Conservation (phyloP, 805 yeast genomes). For the Candida hispaniensis region DNA sequence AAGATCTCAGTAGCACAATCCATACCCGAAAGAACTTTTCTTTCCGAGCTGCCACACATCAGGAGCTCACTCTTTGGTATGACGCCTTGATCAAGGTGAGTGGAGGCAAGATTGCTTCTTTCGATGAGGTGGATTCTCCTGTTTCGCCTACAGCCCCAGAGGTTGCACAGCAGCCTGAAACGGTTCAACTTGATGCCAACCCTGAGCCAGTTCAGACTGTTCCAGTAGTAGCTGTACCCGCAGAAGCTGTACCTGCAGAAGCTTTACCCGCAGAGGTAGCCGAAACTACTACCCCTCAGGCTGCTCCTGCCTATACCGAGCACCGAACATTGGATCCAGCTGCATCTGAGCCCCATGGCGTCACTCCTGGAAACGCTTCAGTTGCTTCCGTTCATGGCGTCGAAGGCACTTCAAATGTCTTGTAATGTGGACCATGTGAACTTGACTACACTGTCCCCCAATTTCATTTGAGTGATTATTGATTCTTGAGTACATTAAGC, state of each 20-base stretch:
- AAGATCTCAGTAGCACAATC: conserved; percentile 30
- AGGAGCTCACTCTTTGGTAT: conserved; percentile 40
- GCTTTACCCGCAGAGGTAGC: too few species aligned
- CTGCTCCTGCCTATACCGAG: too few species aligned
- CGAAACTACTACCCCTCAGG: too few species aligned
- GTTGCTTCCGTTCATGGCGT: too few species aligned
- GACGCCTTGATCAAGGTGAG: conserved; percentile 24
- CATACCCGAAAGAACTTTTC: conserved; percentile 30
- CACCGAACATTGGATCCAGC: too few species aligned
- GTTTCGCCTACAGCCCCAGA: conserved; percentile 4
- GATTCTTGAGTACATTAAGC: conserved; percentile 2
- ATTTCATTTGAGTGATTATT: conserved; percentile 5
- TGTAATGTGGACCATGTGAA: too few species aligned
- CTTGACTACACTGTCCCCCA: too few species aligned
- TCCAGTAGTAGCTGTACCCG: conserved; percentile 10
- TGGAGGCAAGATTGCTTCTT: conserved; percentile 17
- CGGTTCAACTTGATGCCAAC: conserved; percentile 7
- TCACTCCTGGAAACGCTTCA: too few species aligned
- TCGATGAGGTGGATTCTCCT: conserved; percentile 3
- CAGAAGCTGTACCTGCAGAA: too few species aligned
- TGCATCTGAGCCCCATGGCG: too few species aligned
- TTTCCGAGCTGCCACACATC: conserved; percentile 37
- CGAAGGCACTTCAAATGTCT: too few species aligned
- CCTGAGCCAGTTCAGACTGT: conserved; percentile 17
- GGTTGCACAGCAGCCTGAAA: conserved; percentile 15